phyloP scores from a whole-genome alignment of 2,329 filamentous ascomycete species.

The Paecilomyces variotii region DNA sequence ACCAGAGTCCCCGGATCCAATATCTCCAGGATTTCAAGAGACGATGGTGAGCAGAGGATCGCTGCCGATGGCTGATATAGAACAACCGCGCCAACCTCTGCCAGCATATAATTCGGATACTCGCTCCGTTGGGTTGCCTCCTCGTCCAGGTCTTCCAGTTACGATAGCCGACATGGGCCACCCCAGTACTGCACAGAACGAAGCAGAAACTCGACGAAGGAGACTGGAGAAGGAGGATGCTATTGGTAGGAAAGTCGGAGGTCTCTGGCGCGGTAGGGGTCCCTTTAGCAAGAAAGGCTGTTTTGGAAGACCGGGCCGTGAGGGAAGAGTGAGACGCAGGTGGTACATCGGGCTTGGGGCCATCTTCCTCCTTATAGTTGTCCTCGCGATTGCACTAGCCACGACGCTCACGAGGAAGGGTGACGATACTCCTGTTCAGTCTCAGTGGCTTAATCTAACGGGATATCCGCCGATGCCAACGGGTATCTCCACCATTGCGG shows the following conservation, averaged over 20 bases:
- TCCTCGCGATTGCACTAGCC: constrained; percentile 50
- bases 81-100: constrained; percentile 39
- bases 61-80: constrained; percentile 54
- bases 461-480: constrained; percentile 81
- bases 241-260: constrained; percentile 48
- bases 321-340: constrained; percentile 56
- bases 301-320: constrained; percentile 55
- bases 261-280: constrained; percentile 58
- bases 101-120: constrained; percentile 14
- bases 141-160: constrained; percentile 18
- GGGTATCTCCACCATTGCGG: constrained; percentile 69
- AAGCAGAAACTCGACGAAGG: constrained; percentile 46
- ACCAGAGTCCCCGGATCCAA: constrained; percentile 51
- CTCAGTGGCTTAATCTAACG: constrained; percentile 74
- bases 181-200: constrained; percentile 14
- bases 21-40: constrained; percentile 54
- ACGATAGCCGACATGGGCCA: constrained; percentile 16
- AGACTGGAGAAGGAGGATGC: constrained; percentile 60
- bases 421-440: constrained; percentile 36
- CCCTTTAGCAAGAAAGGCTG: constrained; percentile 58
- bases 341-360: constrained; percentile 49
- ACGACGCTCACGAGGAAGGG: constrained; percentile 47
- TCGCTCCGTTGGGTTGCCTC: constrained; percentile 30
- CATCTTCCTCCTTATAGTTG: constrained; percentile 47
- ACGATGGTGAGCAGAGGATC: constrained; percentile 57